Evolutionary conservation across 75 land plant genomes (phyloP).

Genomic region (Cupressus sempervirens): DNA sequence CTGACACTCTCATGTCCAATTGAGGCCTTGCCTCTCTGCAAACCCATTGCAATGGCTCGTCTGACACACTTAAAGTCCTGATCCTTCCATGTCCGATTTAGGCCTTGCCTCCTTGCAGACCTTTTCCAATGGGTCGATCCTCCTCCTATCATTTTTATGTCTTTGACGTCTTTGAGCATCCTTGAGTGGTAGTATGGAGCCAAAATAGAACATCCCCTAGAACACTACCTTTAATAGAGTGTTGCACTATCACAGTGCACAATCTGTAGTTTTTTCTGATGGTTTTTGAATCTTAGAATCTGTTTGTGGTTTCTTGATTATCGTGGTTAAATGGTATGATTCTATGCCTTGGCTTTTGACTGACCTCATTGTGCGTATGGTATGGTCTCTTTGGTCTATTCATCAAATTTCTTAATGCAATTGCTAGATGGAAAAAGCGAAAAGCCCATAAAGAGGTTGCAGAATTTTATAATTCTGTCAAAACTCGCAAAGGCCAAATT

Average conservation of each 20-base stretch:
- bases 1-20: no score
- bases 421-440: neutral
- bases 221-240: neutral
- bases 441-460: neutral
- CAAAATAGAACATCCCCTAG: no score
- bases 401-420: neutral
- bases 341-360: neutral
- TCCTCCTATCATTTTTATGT: no score
- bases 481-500: neutral
- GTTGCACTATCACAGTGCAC: neutral
- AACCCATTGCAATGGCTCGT: no score
- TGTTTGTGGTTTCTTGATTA: neutral
- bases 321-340: neutral
- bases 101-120: no score
- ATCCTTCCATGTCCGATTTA: no score
- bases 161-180: no score
- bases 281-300: neutral
- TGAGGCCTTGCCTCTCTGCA: no score
- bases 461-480: neutral
- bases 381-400: neutral
- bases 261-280: neutral
- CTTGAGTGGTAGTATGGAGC: no score
- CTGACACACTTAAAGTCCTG: no score
- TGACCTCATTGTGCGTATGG: neutral
- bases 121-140: no score